Evolutionary conservation across 352 stramenopile species (phyloP), one percentile per base, ranked within the genome.

Genomic region (Globisporangium radiosum): DNA sequence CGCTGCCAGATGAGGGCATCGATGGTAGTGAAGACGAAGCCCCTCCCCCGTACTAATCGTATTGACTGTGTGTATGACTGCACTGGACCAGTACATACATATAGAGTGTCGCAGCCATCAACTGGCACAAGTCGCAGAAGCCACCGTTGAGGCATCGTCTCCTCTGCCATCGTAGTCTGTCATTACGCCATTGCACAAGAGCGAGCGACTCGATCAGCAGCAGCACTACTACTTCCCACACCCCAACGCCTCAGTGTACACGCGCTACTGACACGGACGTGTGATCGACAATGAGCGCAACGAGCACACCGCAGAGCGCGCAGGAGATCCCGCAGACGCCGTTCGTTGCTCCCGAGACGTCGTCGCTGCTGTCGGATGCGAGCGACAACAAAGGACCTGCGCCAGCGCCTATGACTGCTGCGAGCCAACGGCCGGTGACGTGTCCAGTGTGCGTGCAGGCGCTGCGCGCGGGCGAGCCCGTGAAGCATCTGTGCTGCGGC

Each of bases 401-500:
- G 42, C 3, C 38, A 40, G 14, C 47, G 10, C 42, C 48, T 33
- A 42, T 17, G 9, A 59, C 38, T 13, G 51, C 39, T 19, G 57
- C 47, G 25, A 66, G 33, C 68, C 62, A 25, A 62, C 64, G 14
- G 61, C 64, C 47, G 19, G n/a, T 13, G 11, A 55, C 63, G 10
- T 90, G 81, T 48, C 61, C 62, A 7, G 54, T 76, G 5, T 90
- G 81, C 54, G 61, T 59, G 42, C 63, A 73, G 33, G 42, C 52
- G 4, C 59, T 88, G 3, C 42, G 65, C 9, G 60, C 68, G 25
- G 59, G 60, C 38, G 68, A 79, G 19, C 64, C 66, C 1, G 65
- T 88, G 4, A 92, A 92, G 65, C 63, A 75, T 50, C 62, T 85
- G 13, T 63, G 63, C 13, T 91, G 84, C 62, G 67, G 62, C 42